Conservation (phyloP, 176 grass and related monocot species). For the Oryza meyeriana region DNA sequence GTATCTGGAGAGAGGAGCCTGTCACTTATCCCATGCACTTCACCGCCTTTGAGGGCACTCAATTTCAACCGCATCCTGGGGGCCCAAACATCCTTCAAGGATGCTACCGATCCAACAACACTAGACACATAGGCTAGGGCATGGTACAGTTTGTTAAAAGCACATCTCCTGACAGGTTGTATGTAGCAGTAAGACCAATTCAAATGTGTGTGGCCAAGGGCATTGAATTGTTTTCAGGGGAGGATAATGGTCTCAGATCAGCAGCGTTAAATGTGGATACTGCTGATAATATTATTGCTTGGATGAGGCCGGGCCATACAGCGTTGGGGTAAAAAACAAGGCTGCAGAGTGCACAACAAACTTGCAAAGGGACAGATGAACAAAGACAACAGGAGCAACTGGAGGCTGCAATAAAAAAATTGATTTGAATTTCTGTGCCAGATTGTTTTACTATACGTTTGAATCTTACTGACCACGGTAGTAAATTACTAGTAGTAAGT, state of each 20-base stretch:
- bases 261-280: not conserved
- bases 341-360: conserved; percentile 40
- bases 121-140: conserved; percentile 1
- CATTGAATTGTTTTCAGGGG: conserved; percentile 28
- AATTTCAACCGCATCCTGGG: conserved; percentile 17
- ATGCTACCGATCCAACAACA: conserved; percentile 41
- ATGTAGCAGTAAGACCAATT: conserved; percentile 18
- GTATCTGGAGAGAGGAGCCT: conserved; percentile 14
- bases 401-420: not conserved
- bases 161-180: conserved; percentile 28
- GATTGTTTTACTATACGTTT: conserved; percentile 26
- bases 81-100: not conserved
- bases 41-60: conserved; percentile 31
- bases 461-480: conserved; percentile 18
- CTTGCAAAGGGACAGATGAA: conserved; percentile 40
- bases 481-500: not conserved
- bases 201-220: conserved; percentile 33
- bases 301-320: not conserved
- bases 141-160: conserved; percentile 33
- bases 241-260: not conserved
- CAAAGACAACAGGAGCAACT: conserved; percentile 16
- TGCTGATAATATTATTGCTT: conserved; percentile 1
- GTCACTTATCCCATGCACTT: not conserved
- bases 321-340: conserved; percentile 45
- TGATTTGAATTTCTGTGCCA: conserved; percentile 7